phyloP scores from a whole-genome alignment of 345 rosid species.

The Aquilaria malaccensis region DNA sequence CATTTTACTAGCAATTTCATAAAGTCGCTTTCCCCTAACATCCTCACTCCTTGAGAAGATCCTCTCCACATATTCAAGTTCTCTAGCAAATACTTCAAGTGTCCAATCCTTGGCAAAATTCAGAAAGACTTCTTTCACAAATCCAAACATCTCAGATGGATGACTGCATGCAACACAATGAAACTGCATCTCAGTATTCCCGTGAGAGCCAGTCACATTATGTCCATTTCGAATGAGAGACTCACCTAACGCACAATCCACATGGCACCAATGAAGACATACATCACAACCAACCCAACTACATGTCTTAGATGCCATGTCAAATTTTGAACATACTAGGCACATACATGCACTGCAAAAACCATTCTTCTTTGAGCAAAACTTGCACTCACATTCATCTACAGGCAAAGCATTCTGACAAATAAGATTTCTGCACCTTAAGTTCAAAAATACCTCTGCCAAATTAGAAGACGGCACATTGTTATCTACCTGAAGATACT shows the following conservation, averaged over 20 bases:
- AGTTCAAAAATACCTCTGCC: slow-evolving; percentile 81
- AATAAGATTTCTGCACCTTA: slow-evolving; percentile 70
- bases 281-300: slow-evolving; percentile 99
- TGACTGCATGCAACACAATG: slow-evolving; percentile 92
- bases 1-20: slow-evolving; percentile 65
- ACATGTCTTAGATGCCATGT: slow-evolving; percentile 91
- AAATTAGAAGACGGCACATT: slow-evolving; percentile 53
- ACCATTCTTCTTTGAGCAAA: slow-evolving; percentile 75
- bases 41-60: slow-evolving; percentile 82
- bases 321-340: slow-evolving; percentile 87
- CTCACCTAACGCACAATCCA: slow-evolving; percentile 80
- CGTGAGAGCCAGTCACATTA: slow-evolving; percentile 47
- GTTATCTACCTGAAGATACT: slow-evolving; percentile 54
- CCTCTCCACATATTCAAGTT: slow-evolving; percentile 83
- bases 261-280: slow-evolving; percentile 98
- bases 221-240: slow-evolving; percentile 73
- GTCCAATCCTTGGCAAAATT: slow-evolving; percentile 80
- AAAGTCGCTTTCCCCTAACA: slow-evolving; percentile 65
- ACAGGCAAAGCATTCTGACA: slow-evolving; percentile 72
- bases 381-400: slow-evolving; percentile 93
- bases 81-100: slow-evolving; percentile 55
- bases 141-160: slow-evolving; percentile 99
- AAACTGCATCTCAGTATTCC: slow-evolving; percentile 77
- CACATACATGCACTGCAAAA: slow-evolving; percentile 98
- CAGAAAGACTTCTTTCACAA: slow-evolving; percentile 90